Evolutionary conservation across 2,329 filamentous ascomycete genomes (phyloP), one percentile per base, ranked within the genome.

Genomic region (Arthrobotrys entomopaga): DNA sequence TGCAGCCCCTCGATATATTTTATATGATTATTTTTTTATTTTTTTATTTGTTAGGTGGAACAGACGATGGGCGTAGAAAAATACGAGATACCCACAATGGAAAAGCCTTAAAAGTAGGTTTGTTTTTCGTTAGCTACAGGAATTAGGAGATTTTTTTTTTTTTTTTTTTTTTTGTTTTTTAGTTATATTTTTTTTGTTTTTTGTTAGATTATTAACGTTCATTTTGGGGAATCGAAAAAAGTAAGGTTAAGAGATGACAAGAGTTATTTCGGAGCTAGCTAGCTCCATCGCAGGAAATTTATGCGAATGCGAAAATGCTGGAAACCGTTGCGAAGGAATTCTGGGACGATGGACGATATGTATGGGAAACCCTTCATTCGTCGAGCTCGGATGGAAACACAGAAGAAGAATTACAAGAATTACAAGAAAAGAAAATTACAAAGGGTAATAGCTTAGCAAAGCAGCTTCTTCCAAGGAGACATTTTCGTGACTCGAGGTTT

Each of bases 291-390:
- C 38, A 43, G 16, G 52, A 48, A 42, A 71, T 24, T 52, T 52
- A 65, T 54, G 34, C 49, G 20, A 57, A 63, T 38, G 16, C 22
- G 34, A 61, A 69, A 60, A 59, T 58, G 43, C 29, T 66, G 64
- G 64, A 50, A 67, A 57, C 56, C 64, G 64, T 67, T 67, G 64
- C 48, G 49, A 34, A 59, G 66, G 66, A 65, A 65, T 65, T 54
- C 46, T 53, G 42, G 43, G 59, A 64, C 34, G 59, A 54, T 60
- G 66, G 66, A 11, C 22, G 66, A 71, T 71, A 71, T 71, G 59
- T n/a, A n/a, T n/a, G n/a, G n/a, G n/a, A 53, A 64, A 54, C 53
- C 53, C 40, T 53, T 26, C 59, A 65, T 71, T 71, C 66, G 66
- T 64, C 53, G 59, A 71, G 58, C 52, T 61, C 64, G 48, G 46